These are phyloP conservation scores for Acmispon strigosus DNA, from an alignment of 306 rosid species.

Conservation along the genomic window DNA sequence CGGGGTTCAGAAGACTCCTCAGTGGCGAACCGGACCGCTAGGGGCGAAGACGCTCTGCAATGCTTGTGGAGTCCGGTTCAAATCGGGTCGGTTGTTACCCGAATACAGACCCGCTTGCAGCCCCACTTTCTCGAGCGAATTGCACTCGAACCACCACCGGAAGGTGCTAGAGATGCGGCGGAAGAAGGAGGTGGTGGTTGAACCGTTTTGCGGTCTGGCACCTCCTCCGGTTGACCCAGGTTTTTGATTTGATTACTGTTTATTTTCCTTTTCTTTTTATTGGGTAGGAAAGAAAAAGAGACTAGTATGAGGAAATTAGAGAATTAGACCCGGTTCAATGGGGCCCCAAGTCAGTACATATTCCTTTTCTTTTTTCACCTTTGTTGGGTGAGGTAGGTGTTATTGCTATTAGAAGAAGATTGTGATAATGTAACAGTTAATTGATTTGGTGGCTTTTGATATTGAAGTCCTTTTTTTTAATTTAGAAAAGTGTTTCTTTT, in stretches of 20 bases:
- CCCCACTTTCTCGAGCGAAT: slow-evolving; percentile 73
- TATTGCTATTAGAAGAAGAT: slow-evolving; percentile 24
- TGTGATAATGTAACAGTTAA: not conserved
- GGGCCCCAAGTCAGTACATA: slow-evolving; percentile 38
- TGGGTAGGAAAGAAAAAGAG: not conserved
- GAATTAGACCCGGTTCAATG: slow-evolving; percentile 32
- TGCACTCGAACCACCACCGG: slow-evolving; percentile 96
- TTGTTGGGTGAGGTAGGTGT: slow-evolving; percentile 39
- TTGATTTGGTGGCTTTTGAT: slow-evolving; percentile 14
- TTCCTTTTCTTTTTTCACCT: not conserved
- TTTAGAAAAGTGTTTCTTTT: slow-evolving; percentile 5
- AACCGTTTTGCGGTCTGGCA: slow-evolving; percentile 20
- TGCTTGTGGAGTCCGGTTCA: slow-evolving; percentile 87
- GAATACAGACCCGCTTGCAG: slow-evolving; percentile 95
- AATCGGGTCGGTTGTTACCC: slow-evolving; percentile 89
- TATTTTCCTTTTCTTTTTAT: not conserved
- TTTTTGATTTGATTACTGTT: slow-evolving; percentile 35
- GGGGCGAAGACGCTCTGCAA: slow-evolving; percentile 86
- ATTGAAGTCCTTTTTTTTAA: not conserved
- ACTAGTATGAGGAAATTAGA: slow-evolving; percentile 8
- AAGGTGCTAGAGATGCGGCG: slow-evolving; percentile 93
- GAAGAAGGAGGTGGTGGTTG: slow-evolving; percentile 49
- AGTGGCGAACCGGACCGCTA: slow-evolving; percentile 92
- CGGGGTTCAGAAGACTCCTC: slow-evolving; percentile 95
- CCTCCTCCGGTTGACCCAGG: slow-evolving; percentile 33